phyloP scores from a whole-genome alignment of 208 protist genomes.

The Trichomonas tenax region DNA sequence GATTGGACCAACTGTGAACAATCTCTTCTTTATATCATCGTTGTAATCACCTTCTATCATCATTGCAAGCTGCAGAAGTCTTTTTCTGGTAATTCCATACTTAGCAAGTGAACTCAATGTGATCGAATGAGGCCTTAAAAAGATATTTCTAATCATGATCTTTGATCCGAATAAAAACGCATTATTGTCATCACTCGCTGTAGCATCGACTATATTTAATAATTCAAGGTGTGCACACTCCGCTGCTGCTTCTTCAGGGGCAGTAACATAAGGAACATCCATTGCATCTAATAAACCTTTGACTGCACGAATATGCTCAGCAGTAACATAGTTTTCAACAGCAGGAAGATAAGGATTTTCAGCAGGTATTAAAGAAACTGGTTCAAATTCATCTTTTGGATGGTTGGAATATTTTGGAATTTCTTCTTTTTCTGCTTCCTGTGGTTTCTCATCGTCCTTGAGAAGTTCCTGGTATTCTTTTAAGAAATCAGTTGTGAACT shows the following conservation, averaged over 20 bases:
- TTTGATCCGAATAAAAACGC: background rate
- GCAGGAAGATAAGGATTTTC: background rate
- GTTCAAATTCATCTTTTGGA: background rate
- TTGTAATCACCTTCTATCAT: conserved; percentile 19
- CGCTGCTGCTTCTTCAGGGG: background rate
- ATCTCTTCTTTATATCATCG: background rate
- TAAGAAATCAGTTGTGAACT: background rate
- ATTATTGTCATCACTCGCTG: background rate
- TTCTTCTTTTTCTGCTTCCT: background rate
- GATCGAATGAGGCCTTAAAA: background rate
- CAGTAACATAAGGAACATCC: background rate
- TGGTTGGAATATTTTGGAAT: background rate
- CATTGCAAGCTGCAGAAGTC: background rate
- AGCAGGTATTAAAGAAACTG: background rate
- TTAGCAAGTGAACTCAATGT: background rate
- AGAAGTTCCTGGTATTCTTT: background rate
- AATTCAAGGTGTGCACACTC: background rate
- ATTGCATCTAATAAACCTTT: background rate
- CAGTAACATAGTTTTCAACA: background rate
- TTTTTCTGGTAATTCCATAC: background rate
- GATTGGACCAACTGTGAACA: background rate
- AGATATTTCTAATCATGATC: background rate
- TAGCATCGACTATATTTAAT: background rate
- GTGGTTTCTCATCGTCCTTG: background rate
- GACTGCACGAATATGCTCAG: background rate